phyloP scores from a whole-genome alignment of 768 basidiomycete species.

The Holtermanniella nyarrowii region DNA sequence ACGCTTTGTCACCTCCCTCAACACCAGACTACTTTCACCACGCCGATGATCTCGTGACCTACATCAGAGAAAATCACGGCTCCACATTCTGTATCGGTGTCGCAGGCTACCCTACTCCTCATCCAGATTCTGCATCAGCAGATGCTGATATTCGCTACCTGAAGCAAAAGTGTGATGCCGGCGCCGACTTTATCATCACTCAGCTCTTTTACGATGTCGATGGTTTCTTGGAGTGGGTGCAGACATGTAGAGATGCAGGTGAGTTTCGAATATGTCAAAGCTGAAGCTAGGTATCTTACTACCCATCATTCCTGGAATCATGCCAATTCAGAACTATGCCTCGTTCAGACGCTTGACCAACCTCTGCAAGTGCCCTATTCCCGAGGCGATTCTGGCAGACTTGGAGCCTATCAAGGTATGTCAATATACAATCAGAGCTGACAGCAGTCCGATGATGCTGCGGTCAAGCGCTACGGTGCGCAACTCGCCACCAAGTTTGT shows the following conservation, averaged over 20 bases:
- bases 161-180: conserved; percentile 81
- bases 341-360: conserved; percentile 88
- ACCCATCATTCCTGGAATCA: conserved; percentile 88
- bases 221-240: conserved; percentile 67
- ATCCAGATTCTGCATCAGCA: conserved; percentile 44
- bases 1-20: conserved; percentile 36
- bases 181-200: conserved; percentile 90
- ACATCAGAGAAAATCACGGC: conserved; percentile 73
- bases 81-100: conserved; percentile 88
- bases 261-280: conserved; percentile 18
- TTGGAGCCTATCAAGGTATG: conserved; percentile 67
- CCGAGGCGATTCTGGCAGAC: conserved; percentile 53
- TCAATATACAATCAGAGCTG: conserved; percentile 5
- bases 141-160: conserved; percentile 51
- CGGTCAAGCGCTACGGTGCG: conserved; percentile 92
- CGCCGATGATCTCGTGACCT: conserved; percentile 79
- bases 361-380: conserved; percentile 71
- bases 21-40: conserved; percentile 52
- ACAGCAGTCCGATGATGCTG: conserved; percentile 74
- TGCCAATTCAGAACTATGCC: conserved; percentile 94
- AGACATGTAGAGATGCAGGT: conserved; percentile 64
- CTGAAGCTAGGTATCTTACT: conserved; percentile 63
- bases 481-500: conserved; percentile 74
- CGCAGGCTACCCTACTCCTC: conserved; percentile 68
- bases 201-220: conserved; percentile 97